Base-by-base conservation (phyloP, 345 rosid genomes). In the Euphorbia pulcherrima region DNA sequence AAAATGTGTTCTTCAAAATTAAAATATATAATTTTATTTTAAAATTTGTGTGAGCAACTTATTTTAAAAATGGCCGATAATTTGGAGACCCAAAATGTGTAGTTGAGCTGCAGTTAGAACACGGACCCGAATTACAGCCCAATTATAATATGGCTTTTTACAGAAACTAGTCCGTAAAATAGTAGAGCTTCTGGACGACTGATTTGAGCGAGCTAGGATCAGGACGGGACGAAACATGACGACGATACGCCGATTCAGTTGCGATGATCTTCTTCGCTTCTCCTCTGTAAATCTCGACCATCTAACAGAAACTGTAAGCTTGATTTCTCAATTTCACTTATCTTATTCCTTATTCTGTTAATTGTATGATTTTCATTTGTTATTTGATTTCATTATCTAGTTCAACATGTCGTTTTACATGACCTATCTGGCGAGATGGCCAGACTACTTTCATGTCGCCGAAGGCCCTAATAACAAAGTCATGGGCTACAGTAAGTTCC, bases 371-470 rank as follows among this genome's bases (percentile, higher is more conserved):
- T 11, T 23, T 47, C 6, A 55, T 41, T 14, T 41, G 1, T 58
- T 29, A 10, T 53, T 21, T 30, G 9, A 44, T 8, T 40, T 56
- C 6, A 52, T 53, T 65, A 9, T 60, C 8, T 74, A 94, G 97
- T 94, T 94, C 77, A 92, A 92, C 59, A 92, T 95, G 99, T 88
- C 97, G 1, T 90, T 90, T 69, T 95, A 95, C 77, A 89, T 92
- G 99, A 92, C 93, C 66, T 95, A 92, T 79, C 76, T 95, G 80
- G 97, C 97, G 66, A 84, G 96, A 67, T 92, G 96, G 96, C 99
- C 96, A 3, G 97, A 95, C 74, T 92, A 88, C 80, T 95, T 92
- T 64, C 97, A 90, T 77, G 97, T 95, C 18, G 88, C 99, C 12
- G 92, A 95, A 82, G 93, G 75, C 60, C 88, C 97, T 2, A 89